Evolutionary conservation across 2,329 filamentous ascomycete genomes (phyloP), one percentile per base, ranked within the genome.

Genomic region (Ophiostoma montium): DNA sequence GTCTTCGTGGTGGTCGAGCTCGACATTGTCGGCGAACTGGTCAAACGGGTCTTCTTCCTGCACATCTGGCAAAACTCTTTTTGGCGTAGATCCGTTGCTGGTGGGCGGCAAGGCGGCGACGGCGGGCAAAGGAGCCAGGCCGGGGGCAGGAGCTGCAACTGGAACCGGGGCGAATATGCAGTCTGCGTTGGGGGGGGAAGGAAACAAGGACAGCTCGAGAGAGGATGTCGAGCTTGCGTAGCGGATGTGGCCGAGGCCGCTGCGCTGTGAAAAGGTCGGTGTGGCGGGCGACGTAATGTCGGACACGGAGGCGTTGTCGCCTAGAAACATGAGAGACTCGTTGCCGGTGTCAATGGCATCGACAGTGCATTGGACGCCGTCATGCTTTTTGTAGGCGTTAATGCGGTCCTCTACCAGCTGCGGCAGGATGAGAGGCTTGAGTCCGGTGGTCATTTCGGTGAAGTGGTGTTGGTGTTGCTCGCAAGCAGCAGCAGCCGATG

Each of bases 11-110:
- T n/a, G 15, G 5, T 47, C 38, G 13, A 41, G 36, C 23, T 31
- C 45, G 21, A 8, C 39, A 18, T 42, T 10, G 10, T 49, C 49
- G n/a, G 35, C 47, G 19, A 84, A 84, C 48, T 74, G 75, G 62
- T 89, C 84, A 38, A 80, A 66, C 2, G 84, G 80, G 59, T 94
- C 88, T 63, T 95, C 89, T 59, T 95, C 89, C 59, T 88, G 77
- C 18, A 95, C 84, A 58, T 92, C 85, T 15, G 86, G 84, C 53
- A 95, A 70, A 47, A 73, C 74, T 52, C 77, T 74, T 65, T 86
- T 86, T 58, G 72, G 70, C 0, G 76, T 68, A 52, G 72, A 81
- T 21, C 9, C 43, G 31, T 19, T 21, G 16, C 18, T 46, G 13
- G 31, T 21, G 9, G 30, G 21, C 3, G 16, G 18, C 4, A 13